Base-by-base conservation (phyloP, 2,329 filamentous ascomycete species). In the Bisporella sp. region DNA sequence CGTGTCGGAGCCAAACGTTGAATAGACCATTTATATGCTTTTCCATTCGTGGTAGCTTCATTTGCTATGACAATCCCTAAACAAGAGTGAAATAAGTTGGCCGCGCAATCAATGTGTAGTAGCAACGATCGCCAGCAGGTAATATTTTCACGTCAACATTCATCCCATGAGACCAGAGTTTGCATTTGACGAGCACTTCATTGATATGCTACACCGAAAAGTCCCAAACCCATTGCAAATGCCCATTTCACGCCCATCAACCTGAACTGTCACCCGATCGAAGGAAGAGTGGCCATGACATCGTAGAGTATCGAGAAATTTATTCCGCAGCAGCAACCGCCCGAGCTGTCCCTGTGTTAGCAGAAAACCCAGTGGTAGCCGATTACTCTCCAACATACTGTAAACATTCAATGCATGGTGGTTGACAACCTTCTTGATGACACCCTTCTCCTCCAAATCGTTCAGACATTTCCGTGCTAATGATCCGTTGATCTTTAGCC, bases 401-500 rank as follows among this genome's bases (percentile, higher is more conserved):
- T 96, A 99, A 79, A 99, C 95, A 82, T 86, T 89, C 83, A 96
- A 85, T 81, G 91, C 93, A 79, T 85, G 92, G 84, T 99, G 95
- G 64, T 82, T 83, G 63, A 97, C 89, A 67, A 99, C 82, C 76
- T 95, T 92, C 85, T 93, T 96, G 81, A 99, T 99, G 75, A 89
- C 82, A 67, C 92, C 93, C 84, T 91, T 93, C 82, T 95, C 89
- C 85, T 97, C 92, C 66, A 97, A 82, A 71, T 97, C 92, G 71
- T 79, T 79, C 64, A 97, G 79, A 75, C 89, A 92, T 77, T 82
- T 79, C 70, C 93, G 85, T 64, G 93, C 93, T 70, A 99, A 80
- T 66, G 89, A 96, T 71, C 93, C 95, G 81, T 99, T 99, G 82
- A 99, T 95, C 90, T 99, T 99, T 76, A 99, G 84, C 76, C 93